Evolutionary conservation across 805 yeast species (phyloP).

Genomic region (Spathaspora sp.): DNA sequence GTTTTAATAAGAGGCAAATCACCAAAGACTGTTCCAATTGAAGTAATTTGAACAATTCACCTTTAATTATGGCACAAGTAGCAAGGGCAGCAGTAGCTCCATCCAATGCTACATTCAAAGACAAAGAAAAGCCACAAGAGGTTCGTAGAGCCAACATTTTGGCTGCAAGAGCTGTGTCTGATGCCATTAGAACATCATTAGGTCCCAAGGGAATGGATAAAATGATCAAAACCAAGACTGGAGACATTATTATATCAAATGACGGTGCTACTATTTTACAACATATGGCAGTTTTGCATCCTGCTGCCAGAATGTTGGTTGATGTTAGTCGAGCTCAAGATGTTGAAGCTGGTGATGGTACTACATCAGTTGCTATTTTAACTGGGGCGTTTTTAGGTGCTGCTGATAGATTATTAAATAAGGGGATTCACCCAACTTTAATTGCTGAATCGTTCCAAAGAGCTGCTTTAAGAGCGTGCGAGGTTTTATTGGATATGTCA

Average conservation of each 20-base stretch:
- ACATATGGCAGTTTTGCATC: constrained; percentile 98
- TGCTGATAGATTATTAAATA: constrained; percentile 82
- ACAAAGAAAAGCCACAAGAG: constrained; percentile 93
- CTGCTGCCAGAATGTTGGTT: constrained; percentile 96
- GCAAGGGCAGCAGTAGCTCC: constrained; percentile 26
- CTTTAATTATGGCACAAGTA: constrained; percentile 6
- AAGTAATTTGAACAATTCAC: too few relatives aligned
- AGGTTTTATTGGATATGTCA: constrained; percentile 81
- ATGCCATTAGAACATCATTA: constrained; percentile 89
- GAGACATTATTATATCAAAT: constrained; percentile 91
- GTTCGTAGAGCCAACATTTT: constrained; percentile 84
- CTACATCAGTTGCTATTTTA: constrained; percentile 93
- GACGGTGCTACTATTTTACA: constrained; percentile 97
- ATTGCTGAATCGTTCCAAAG: constrained; percentile 91
- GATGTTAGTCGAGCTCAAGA: constrained; percentile 98
- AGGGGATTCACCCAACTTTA: constrained; percentile 93
- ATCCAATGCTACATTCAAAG: constrained; percentile 85
- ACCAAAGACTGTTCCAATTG: not conserved
- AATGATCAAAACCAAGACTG: constrained; percentile 92
- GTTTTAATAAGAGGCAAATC: not conserved
- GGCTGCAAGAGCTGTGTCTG: constrained; percentile 94
- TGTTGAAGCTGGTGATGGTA: constrained; percentile 99
- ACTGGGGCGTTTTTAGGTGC: constrained; percentile 95
- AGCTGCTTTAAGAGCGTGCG: constrained; percentile 81
- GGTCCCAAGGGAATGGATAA: constrained; percentile 99